phyloP scores from a whole-genome alignment of 2,329 filamentous ascomycete species.

The Cryphonectria carpinicola region DNA sequence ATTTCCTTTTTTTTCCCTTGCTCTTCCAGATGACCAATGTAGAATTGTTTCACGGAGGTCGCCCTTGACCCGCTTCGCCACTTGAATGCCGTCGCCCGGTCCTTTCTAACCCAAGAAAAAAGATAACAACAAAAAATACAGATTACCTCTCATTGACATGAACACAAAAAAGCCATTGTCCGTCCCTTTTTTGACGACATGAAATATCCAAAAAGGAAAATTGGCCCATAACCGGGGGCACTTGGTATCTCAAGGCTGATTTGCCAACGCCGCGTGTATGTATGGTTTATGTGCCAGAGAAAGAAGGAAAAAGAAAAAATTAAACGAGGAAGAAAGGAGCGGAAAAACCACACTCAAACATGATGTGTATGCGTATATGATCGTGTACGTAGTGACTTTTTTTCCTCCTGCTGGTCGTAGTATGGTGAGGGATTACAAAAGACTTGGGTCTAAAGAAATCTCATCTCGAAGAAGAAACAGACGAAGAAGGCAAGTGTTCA shows the following conservation, averaged over 20 bases:
- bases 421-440: conserved; percentile 23
- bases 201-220: conserved; percentile 18
- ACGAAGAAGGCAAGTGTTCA: not conserved
- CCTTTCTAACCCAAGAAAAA: not conserved
- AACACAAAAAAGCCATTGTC: conserved; percentile 12
- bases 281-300: conserved; percentile 5
- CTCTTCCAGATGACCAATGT: not conserved
- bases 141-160: not conserved
- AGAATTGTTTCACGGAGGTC: not conserved
- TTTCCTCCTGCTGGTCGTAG: conserved; percentile 3
- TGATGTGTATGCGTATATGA: conserved; percentile 24
- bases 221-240: conserved; percentile 27
- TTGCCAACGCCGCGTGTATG: conserved; percentile 31
- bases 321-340: not conserved
- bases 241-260: conserved; percentile 35
- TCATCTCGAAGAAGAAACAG: conserved; percentile 13
- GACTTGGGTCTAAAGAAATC: conserved; percentile 6
- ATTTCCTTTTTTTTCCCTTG: not conserved
- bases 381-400: conserved; percentile 18
- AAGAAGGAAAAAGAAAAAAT: conserved; percentile 9
- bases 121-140: not conserved
- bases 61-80: not conserved
- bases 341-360: conserved; percentile 23
- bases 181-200: conserved; percentile 17
- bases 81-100: not conserved